Base-by-base conservation (phyloP, 2,329 filamentous ascomycete species). In the Metarhizium rileyi region DNA sequence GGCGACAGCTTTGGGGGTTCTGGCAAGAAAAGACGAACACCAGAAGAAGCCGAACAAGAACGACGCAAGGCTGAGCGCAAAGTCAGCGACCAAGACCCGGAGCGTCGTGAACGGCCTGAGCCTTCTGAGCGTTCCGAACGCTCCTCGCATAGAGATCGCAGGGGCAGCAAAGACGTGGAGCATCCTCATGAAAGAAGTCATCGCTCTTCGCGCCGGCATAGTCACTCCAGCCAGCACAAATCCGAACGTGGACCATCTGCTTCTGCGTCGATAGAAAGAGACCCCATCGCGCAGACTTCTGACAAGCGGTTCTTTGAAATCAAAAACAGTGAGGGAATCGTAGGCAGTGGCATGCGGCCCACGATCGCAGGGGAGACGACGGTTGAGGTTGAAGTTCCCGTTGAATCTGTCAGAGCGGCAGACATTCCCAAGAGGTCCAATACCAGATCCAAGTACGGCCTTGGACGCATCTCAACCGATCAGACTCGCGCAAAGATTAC, bases 31-130 rank as follows among this genome's bases (percentile, higher is more conserved):
- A 70, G 73, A 50, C 74, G 71, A 3, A 63, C 68, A 2, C 73
- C 77, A 53, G 73, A 78, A 55, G 73, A 75, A 52, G 72, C 67
- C 16, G 71, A 69, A 2, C 71, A 76, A 48, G 75, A 79, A 2
- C 70, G 60, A 53, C 70, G 70, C 51, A 77, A 72, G 59, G 70
- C 69, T 47, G 74, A 77, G 55, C 70, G 71, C 26, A 70, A 41
- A 55, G 52, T n/a, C 20, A 48, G 45, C 22, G 54, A 67, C 33
- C 60, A 58, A 50, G 58, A 62, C 30, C 57, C 54, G 30, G 64
- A 66, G 45, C 52, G 53, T 23, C 52, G 55, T 40, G 62, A 62
- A 41, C 46, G 46, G 26, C 45, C 40, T 5, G 30, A 47, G 26
- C 18, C 25, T n/a, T 47, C 43, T 2, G 56, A 56, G 23, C 48